Evolutionary conservation across 1,284 basidiomycete species (phyloP), one percentile per base, ranked within the genome.

Genomic region (Cutaneotrichosporon cyanovorans): DNA sequence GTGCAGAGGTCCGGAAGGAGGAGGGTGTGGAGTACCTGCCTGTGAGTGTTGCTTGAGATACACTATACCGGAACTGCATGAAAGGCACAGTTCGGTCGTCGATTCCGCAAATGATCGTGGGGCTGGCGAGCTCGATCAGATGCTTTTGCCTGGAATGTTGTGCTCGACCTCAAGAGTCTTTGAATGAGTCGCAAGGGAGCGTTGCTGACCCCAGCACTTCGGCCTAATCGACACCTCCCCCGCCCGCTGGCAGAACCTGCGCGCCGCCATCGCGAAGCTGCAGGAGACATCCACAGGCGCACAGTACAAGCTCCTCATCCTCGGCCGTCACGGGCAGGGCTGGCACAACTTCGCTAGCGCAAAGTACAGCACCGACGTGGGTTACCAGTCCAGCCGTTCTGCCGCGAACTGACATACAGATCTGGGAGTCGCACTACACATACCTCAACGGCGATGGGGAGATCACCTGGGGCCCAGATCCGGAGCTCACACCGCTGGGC

Each of bases 401-500:
- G n/a, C n/a, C 32, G 11, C 32, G 11, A n/a, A 34, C 32, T 34
- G 15, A 34, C 8, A 16, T 34, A 37, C 50, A 74, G 73, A 51
- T 52, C 44, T 75, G 73, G 73, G 68, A 74, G 51, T 56, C 62
- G 37, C 68, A 84, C 57, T 90, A 82, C 81, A 78, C 85, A 0
- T 80, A 78, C 58, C 62, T 83, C 18, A 73, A 83, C 38, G 80
- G 80, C 0, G 84, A 92, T 57, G 83, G 75, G 11, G 77, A 83
- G 45, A 72, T 88, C 10, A 75, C 73, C 1, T 90, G 87, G 87
- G 87, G 86, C 28, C 86, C 88, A 14, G 88, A 91, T 63, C 80
- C 87, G 1, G 74, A 77, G 23, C 77, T 91, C 21, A 90, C 87
- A 0, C 65, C 74, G 0, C 61, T 81, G 3, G 87, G 87, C 1